Evolutionary conservation across 2,329 filamentous ascomycete species (phyloP), one percentile per base, ranked within the genome.

Genomic region (Didymosphaeria variabile): DNA sequence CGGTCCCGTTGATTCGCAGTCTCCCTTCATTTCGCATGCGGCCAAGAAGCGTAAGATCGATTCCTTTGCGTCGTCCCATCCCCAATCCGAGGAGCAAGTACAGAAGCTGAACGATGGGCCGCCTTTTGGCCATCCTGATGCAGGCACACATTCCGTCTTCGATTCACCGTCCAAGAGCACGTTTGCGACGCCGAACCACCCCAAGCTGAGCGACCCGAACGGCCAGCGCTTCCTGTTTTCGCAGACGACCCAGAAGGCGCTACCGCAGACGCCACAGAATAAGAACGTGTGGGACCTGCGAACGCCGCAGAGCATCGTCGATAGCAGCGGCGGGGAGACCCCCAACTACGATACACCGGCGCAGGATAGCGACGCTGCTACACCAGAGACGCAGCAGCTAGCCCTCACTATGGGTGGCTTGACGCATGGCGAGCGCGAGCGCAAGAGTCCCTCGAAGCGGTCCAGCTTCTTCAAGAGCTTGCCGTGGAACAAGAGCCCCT

Each of bases 181-280:
- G 34, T 77, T 77, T 65, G 66, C 69, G 42, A 77, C 74, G 8
- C 73, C 74, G 21, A 74, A 70, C 59, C 77, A 79, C 47, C 80
- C 81, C n/a, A 71, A 79, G 29, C 77, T 85, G 55, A 82, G 82
- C 66, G 79, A 83, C 57, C 83, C 84, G 32, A 79, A 83, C 65
- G 81, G 79, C 38, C 81, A 86, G 64, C 77, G 81, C 21, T 83
- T 80, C 75, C 80, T 82, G 60, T 87, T 86, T 74, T 66, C 70
- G 8, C 59, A 45, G 46, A 82, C 80, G 68, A 76, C 79, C 17
- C 72, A 81, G 10, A 80, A 81, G 23, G 70, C 75, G 12, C 64
- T 74, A 7, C 79, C 79, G 13, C 72, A 73, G 59, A 63, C 76
- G 6, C 68, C 76, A 2, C 68, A 73, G 49, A 78, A 77, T 60